A percentile compares a stretch with the other conserved stretches of the same genome.
Conservation (phyloP, 2,329 filamentous ascomycete genomes). For the Colletotrichum ledebouriae region DNA sequence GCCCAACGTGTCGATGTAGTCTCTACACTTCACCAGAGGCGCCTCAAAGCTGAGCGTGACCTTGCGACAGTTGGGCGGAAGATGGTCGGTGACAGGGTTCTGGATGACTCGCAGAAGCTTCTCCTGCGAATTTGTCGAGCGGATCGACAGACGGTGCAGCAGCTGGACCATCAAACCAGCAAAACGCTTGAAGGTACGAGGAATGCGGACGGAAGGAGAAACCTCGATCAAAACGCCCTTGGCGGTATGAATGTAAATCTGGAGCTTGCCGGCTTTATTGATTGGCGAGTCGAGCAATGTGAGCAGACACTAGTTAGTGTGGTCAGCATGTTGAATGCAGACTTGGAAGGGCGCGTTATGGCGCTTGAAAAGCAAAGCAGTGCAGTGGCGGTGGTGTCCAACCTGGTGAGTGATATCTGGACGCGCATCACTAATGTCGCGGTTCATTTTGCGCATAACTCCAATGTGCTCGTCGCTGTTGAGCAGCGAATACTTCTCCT, state of each 20-base stretch:
- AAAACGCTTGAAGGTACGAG: conserved; percentile 98
- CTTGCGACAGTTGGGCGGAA: conserved; percentile 97
- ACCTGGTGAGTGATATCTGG: conserved; percentile 99
- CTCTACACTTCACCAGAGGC: conserved; percentile 85
- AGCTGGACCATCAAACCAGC: conserved; percentile 99
- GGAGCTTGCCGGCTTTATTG: conserved; percentile 97
- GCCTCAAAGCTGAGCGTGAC: conserved; percentile 96
- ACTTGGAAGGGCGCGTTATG: conserved; percentile 47
- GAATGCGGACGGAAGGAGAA: conserved; percentile 97
- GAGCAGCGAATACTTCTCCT: conserved; percentile 96
- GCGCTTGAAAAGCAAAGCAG: conserved; percentile 43
- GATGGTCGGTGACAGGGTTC: conserved; percentile 96
- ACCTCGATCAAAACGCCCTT: conserved; percentile 98
- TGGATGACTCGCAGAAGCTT: conserved; percentile 98
- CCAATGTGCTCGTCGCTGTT: conserved; percentile 99
- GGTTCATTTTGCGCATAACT: conserved; percentile 99
- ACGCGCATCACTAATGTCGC: conserved; percentile 96
- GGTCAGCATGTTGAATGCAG: conserved; percentile 63
- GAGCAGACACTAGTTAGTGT: conserved; percentile 82
- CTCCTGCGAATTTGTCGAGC: conserved; percentile 96
- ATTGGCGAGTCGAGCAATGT: conserved; percentile 97
- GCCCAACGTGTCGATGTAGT: conserved; percentile 85
- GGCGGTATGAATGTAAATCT: conserved; percentile 98
- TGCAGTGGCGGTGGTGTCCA: conserved; percentile 52
- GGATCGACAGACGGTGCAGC: conserved; percentile 93